These are phyloP conservation scores for Nepenthes alata DNA, from an alignment of 179 eudicot genomes.

Conservation along the genomic window DNA sequence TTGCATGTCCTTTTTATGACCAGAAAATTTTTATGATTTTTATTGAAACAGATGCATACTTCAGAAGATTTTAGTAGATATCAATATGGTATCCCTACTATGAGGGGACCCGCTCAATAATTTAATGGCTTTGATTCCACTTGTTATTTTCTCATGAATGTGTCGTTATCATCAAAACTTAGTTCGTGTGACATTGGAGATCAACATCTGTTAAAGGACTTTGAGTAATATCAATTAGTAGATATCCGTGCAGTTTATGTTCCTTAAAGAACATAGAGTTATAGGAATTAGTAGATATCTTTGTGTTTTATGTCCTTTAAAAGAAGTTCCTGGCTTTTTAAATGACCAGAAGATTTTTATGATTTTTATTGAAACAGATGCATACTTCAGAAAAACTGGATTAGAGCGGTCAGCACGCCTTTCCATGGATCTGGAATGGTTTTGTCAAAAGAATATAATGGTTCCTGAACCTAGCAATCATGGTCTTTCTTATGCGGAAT, in stretches of 20 bases:
- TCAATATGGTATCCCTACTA: not conserved
- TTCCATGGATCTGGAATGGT: slow-evolving; percentile 66
- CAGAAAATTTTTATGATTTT: not conserved
- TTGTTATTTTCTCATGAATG: too few species aligned
- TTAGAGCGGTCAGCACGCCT: slow-evolving; percentile 61
- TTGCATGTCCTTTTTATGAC: not conserved
- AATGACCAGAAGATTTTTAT: not conserved
- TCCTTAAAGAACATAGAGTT: too few species aligned
- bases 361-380: slow-evolving; percentile 31
- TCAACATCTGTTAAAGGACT: too few species aligned
- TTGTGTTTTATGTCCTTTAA: not conserved
- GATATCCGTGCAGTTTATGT: too few species aligned
- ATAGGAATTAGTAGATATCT: not conserved
- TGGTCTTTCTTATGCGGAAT: slow-evolving; percentile 48
- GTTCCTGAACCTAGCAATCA: slow-evolving; percentile 67
- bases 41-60: slow-evolving; percentile 57
- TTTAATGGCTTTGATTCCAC: too few species aligned
- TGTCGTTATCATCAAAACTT: too few species aligned
- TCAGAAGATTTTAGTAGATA: slow-evolving; percentile 29
- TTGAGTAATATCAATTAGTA: too few species aligned
- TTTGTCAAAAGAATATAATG: slow-evolving; percentile 34
- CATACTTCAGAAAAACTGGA: slow-evolving; percentile 83
- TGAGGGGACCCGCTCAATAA: too few species aligned
- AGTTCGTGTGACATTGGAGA: too few species aligned
- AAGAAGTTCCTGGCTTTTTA: not conserved